A percentile compares a stretch with the other conserved stretches of the same genome.
These are phyloP conservation scores for Clavispora vitiphila DNA, from an alignment of 805 yeast species.

Conservation along the genomic window DNA sequence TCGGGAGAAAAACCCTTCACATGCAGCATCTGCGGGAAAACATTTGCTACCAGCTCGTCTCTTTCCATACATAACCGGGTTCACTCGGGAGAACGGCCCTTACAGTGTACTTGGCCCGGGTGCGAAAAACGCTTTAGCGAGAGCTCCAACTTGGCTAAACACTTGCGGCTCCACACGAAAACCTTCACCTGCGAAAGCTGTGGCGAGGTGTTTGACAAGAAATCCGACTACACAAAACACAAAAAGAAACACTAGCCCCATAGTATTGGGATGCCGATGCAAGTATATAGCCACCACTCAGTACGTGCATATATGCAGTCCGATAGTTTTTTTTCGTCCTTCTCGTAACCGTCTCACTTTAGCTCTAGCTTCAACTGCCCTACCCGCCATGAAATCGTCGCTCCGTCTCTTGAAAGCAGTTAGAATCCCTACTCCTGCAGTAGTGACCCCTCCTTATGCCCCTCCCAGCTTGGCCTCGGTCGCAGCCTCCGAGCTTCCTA, in stretches of 20 bases:
- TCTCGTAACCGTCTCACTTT: neutral
- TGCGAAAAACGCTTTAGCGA: constrained; percentile 87
- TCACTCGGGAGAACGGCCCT: constrained; percentile 89
- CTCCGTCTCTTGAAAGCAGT: constrained; percentile 19
- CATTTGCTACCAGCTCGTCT: constrained; percentile 78
- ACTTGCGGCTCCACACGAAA: constrained; percentile 71
- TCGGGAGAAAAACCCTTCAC: constrained; percentile 84
- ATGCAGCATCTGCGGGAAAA: constrained; percentile 70
- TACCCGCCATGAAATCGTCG: constrained; percentile 23
- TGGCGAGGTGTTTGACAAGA: constrained; percentile 46
- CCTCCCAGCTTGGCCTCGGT: constrained; percentile 24
- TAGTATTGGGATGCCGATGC: no score
- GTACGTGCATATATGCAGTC: neutral
- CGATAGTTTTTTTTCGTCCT: neutral
- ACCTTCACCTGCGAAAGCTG: constrained; percentile 48
- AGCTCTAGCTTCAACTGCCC: neutral
- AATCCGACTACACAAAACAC: constrained; percentile 40
- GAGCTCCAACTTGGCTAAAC: constrained; percentile 83
- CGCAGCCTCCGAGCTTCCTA: constrained; percentile 13
- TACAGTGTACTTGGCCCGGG: constrained; percentile 70
- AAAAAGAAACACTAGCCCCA: constrained; percentile 7
- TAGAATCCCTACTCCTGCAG: constrained; percentile 16
- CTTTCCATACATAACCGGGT: constrained; percentile 77
- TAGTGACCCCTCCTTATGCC: constrained; percentile 17
- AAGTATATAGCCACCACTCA: no score